A percentile compares a stretch with the other conserved stretches of the same genome.
These are phyloP conservation scores for Vitis amurensis DNA, from an alignment of 164 flowering plant genomes.

Conservation along the genomic window DNA sequence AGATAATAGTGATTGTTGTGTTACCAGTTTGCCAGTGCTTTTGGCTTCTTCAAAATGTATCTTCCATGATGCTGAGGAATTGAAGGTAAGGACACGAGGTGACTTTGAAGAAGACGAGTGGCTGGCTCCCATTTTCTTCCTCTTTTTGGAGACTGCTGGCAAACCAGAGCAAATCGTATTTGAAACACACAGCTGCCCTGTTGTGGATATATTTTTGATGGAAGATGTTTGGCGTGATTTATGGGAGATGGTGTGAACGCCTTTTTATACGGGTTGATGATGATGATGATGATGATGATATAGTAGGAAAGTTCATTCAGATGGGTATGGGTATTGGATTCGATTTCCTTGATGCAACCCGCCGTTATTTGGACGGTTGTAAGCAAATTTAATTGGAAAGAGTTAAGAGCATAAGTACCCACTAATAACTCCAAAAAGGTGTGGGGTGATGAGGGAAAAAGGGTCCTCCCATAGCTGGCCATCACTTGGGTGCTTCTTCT, in stretches of 20 bases:
- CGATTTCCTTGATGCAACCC: not conserved
- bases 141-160: not conserved
- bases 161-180: not conserved
- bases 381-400: no score
- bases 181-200: not conserved
- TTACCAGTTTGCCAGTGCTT: conserved; percentile 36
- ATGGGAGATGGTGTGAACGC: not conserved
- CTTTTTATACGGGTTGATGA: not conserved
- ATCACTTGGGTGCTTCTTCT: no score
- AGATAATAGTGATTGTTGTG: not conserved
- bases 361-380: not conserved
- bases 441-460: no score
- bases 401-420: no score
- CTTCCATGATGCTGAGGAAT: conserved; percentile 38
- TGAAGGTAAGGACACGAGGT: conserved; percentile 19
- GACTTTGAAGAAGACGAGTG: not conserved
- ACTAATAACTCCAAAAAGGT: no score
- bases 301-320: no score
- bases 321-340: not conserved
- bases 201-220: not conserved
- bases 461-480: no score
- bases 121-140: conserved; percentile 22
- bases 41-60: conserved; percentile 37
- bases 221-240: not conserved
- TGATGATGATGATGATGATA: not conserved